Percentiles rank a stretch among this genome's conserved stretches.
Evolutionary conservation across 108 stramenopile species (phyloP).

Genomic region (Cyclotella baltica): DNA sequence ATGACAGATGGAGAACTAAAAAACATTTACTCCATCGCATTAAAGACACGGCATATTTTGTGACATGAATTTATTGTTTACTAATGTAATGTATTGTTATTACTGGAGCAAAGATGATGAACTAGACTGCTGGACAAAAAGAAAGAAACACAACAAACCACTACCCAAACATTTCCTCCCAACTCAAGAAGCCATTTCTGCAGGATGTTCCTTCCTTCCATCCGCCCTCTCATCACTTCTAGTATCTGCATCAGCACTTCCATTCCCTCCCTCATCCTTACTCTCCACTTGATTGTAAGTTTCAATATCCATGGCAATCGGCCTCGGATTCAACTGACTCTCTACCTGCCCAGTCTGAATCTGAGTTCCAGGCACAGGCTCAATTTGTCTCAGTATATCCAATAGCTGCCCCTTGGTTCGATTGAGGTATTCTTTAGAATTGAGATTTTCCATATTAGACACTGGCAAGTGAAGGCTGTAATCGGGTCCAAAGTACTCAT

Average conservation of each 20-base stretch:
- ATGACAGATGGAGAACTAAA: no score
- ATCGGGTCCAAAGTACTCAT: conserved; percentile 99
- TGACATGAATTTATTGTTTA: no score
- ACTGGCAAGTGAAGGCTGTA: conserved; percentile 96
- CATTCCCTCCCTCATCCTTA: conserved; percentile 49
- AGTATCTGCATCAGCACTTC: conserved; percentile 43
- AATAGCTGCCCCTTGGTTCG: conserved; percentile 85
- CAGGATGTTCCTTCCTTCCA: conserved; percentile 69
- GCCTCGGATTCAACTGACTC: conserved; percentile 75
- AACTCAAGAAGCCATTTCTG: conserved; percentile 61
- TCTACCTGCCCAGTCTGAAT: conserved; percentile 88
- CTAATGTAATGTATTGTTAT: no score
- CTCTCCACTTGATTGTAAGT: conserved; percentile 47
- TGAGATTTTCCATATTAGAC: conserved; percentile 98
- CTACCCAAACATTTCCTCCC: background rate
- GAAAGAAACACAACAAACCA: background rate
- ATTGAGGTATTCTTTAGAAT: conserved; percentile 89
- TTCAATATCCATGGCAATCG: conserved; percentile 72
- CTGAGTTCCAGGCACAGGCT: conserved; percentile 84
- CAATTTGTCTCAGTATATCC: conserved; percentile 78
- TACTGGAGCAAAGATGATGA: no score
- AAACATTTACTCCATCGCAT: no score
- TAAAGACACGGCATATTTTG: no score
- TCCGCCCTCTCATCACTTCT: conserved; percentile 45
- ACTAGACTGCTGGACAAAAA: no score